Evolutionary conservation across 805 yeast genomes (phyloP), one percentile per base, ranked within the genome.

Genomic region (Kuraishia capsulata): DNA sequence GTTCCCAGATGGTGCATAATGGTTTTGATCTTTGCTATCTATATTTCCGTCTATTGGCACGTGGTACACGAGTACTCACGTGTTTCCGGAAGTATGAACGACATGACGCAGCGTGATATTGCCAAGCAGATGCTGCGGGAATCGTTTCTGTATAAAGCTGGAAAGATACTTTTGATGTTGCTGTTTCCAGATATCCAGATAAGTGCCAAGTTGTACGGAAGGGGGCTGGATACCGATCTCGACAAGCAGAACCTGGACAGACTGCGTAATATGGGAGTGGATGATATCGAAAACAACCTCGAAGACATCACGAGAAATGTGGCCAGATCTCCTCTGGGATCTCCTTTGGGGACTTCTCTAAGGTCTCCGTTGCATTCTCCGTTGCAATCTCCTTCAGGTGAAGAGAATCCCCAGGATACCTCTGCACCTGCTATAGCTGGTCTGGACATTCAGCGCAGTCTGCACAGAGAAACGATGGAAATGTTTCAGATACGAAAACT

Each of bases 1-100:
- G 78, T 77, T 2, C 88, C 94, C 10, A 67, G 96, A 36, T 87
- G 77, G 53, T 57, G 73, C 41, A 72, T 88, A 39, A 70, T 83
- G 42, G 52, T 82, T 8, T 51, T 70, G 20, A 83, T 89, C 45
- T 50, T 84, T 26, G 54, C 67, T 3, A 74, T 86, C 34, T 88
- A 88, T 56, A 62, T 74, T 36, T 65, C 81, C 29, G 79, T 88
- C 37, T 88, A 88, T 56, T 59, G 74, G 43, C 84, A 81, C 51
- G 90, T 88, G 19, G 67, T 75, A 41, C 61, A 65, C 28, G 84
- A 85, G 49, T 74, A 78, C 52, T 68, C 70, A 30, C 57, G 61
- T 8, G 71, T 79, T 35, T 74, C 78, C 36, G 73, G 74, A 8
- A 51, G 47, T 16, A 45, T 52, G 54, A 49, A 52, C 31, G 42